phyloP scores from a whole-genome alignment of 2,329 filamentous ascomycete genomes.

The Ophiostoma triangulosporum region DNA sequence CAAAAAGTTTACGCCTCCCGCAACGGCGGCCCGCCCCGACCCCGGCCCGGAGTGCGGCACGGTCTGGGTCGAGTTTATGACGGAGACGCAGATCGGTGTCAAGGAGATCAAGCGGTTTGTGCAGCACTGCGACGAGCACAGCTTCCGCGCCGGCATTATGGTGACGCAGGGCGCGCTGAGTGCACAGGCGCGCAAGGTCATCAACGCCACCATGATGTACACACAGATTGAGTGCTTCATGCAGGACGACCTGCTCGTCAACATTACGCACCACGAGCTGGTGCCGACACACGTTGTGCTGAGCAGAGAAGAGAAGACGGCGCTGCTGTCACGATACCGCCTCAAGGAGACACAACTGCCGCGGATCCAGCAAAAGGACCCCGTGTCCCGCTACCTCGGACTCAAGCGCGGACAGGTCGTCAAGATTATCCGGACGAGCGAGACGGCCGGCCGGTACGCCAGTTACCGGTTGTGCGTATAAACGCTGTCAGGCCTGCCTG shows the following conservation, averaged over 20 bases:
- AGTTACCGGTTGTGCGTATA: constrained; percentile 70
- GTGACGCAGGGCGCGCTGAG: constrained; percentile 74
- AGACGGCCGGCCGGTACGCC: constrained; percentile 91
- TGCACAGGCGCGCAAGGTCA: constrained; percentile 73
- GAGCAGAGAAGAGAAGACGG: constrained; percentile 77
- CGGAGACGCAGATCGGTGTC: constrained; percentile 67
- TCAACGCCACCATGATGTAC: constrained; percentile 60
- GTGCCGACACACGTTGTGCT: constrained; percentile 89
- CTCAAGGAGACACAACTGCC: constrained; percentile 96
- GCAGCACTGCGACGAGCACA: constrained; percentile 62
- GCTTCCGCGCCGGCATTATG: constrained; percentile 84
- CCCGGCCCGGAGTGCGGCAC: constrained; percentile 66
- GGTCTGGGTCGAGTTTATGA: constrained; percentile 86
- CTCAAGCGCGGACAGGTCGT: constrained; percentile 87
- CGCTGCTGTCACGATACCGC: constrained; percentile 76
- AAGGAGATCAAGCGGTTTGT: constrained; percentile 87
- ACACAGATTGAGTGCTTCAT: constrained; percentile 88
- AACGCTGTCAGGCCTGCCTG: constrained; percentile 9
- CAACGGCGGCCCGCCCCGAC: constrained; percentile 54
- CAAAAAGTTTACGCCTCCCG: constrained; percentile 63
- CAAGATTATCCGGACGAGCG: constrained; percentile 92
- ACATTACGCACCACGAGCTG: constrained; percentile 95
- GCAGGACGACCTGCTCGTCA: constrained; percentile 90
- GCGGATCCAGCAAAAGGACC: constrained; percentile 80
- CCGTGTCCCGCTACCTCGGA: constrained; percentile 83